Percentiles rank a stretch among this genome's conserved stretches.
Conservation (phyloP, 768 basidiomycete species). For the Boletus rubroflammeus region DNA sequence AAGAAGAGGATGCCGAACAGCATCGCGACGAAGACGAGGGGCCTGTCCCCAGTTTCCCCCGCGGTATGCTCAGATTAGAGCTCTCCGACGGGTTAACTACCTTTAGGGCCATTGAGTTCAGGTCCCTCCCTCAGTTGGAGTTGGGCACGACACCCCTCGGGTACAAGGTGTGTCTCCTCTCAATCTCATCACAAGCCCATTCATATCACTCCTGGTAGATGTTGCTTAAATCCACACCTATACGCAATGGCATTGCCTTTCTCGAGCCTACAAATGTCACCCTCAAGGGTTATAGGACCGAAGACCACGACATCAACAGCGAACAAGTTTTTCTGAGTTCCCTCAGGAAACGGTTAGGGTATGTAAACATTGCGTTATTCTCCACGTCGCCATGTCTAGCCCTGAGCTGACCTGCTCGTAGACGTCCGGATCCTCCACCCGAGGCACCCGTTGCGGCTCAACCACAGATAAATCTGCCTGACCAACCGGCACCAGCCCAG, state of each 20-base stretch:
- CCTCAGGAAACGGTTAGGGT: constrained; percentile 69
- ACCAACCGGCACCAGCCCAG: constrained; percentile 18
- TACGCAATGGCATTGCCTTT: constrained; percentile 70
- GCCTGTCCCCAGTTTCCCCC: constrained; percentile 76
- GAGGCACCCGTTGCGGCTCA: constrained; percentile 11
- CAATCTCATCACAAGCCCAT: background rate
- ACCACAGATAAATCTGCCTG: constrained; percentile 6
- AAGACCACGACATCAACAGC: constrained; percentile 60
- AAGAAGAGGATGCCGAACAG: constrained; percentile 44
- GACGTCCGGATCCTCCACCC: constrained; percentile 26
- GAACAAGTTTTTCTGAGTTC: constrained; percentile 57
- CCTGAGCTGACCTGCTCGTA: constrained; percentile 1
- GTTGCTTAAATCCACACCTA: constrained; percentile 61
- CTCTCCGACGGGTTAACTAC: constrained; percentile 73
- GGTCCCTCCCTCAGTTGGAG: constrained; percentile 55
- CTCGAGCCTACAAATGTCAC: constrained; percentile 68
- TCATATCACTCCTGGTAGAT: constrained; percentile 41
- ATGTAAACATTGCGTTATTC: constrained; percentile 20
- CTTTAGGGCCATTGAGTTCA: constrained; percentile 78
- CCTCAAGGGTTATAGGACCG: constrained; percentile 57
- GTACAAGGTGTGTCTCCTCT: constrained; percentile 56
- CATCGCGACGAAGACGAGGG: constrained; percentile 58
- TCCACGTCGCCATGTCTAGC: background rate
- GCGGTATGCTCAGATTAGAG: constrained; percentile 72
- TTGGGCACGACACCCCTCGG: constrained; percentile 79